A percentile compares a stretch with the other conserved stretches of the same genome.
Conservation (phyloP, 495 filamentous ascomycete genomes). For the Neohortaea acidophila region DNA sequence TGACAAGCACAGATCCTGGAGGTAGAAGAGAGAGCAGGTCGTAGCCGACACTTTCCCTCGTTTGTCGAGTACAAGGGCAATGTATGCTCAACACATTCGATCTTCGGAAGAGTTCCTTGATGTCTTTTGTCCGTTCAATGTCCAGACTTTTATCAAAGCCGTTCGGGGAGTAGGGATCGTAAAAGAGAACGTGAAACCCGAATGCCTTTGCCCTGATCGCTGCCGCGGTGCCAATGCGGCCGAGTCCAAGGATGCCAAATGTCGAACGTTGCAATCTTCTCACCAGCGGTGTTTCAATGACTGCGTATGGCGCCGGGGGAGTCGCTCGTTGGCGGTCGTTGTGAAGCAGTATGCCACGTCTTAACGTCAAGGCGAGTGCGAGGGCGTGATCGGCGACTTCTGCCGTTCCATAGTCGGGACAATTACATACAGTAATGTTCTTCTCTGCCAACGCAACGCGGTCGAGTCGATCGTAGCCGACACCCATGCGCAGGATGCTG, state of each 20-base stretch:
- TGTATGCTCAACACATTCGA: constrained; percentile 12
- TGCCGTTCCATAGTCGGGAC: constrained; percentile 17
- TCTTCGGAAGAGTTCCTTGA: constrained; percentile 15
- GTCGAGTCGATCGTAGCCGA: constrained; percentile 15
- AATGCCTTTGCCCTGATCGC: constrained; percentile 16
- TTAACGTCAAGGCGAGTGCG: constrained; percentile 10
- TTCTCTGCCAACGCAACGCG: constrained; percentile 9
- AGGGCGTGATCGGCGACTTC: constrained; percentile 18
- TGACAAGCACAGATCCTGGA: constrained; percentile 10
- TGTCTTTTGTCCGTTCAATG: constrained; percentile 11
- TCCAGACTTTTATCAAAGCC: constrained; percentile 13
- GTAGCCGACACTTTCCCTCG: constrained; percentile 7
- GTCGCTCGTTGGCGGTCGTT: constrained; percentile 13
- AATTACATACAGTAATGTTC: constrained; percentile 12
- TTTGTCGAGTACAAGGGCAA: constrained; percentile 10
- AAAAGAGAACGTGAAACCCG: constrained; percentile 14
- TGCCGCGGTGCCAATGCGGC: constrained; percentile 15
- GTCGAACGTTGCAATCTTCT: constrained; percentile 3
- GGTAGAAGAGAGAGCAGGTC: constrained; percentile 16
- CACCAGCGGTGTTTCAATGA: constrained; percentile 9
- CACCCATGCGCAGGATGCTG: constrained; percentile 16
- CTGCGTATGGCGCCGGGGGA: constrained; percentile 7
- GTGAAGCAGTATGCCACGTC: constrained; percentile 15
- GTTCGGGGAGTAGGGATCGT: constrained; percentile 16
- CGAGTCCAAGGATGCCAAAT: constrained; percentile 16